Conservation (phyloP, 768 basidiomycete species). For the Trametes gibbosa region DNA sequence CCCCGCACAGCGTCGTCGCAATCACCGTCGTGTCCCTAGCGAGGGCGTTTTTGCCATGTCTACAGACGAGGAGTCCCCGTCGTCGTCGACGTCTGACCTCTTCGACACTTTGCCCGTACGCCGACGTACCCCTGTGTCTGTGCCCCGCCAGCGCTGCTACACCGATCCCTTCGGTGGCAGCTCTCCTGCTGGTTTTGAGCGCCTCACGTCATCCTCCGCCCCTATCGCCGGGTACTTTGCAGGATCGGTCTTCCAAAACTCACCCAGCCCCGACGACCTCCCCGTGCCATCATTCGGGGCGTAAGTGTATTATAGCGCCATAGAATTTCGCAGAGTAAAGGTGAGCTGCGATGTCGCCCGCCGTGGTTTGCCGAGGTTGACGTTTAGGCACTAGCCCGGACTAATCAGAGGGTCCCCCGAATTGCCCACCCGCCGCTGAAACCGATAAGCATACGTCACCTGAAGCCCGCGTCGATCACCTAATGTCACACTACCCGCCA, state of each 20-base stretch:
- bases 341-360: constrained; percentile 28
- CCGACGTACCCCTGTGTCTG: constrained; percentile 10
- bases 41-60: constrained; percentile 77
- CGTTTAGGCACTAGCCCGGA: constrained; percentile 29
- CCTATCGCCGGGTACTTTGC: constrained; percentile 58
- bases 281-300: constrained; percentile 62
- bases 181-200: constrained; percentile 1
- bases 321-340: constrained; percentile 40
- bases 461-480: constrained; percentile 30
- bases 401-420: constrained; percentile 40
- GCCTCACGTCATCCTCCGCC: constrained; percentile 21
- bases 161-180: constrained; percentile 7
- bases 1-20: constrained; percentile 36
- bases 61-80: constrained; percentile 61
- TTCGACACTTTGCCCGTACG: constrained; percentile 2
- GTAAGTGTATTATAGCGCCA: constrained; percentile 33
- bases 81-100: constrained; percentile 40
- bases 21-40: constrained; percentile 61
- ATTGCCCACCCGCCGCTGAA: constrained; percentile 29
- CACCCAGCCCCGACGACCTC: constrained; percentile 78
- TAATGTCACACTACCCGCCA: constrained; percentile 24
- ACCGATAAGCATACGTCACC: constrained; percentile 27
- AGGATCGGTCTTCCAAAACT: constrained; percentile 83
- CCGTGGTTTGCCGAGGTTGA: constrained; percentile 2
- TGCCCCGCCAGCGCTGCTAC: constrained; percentile 15